Evolutionary conservation across 257 asterid species (phyloP), one percentile per base, ranked within the genome.

Genomic region (Sherardia arvensis): DNA sequence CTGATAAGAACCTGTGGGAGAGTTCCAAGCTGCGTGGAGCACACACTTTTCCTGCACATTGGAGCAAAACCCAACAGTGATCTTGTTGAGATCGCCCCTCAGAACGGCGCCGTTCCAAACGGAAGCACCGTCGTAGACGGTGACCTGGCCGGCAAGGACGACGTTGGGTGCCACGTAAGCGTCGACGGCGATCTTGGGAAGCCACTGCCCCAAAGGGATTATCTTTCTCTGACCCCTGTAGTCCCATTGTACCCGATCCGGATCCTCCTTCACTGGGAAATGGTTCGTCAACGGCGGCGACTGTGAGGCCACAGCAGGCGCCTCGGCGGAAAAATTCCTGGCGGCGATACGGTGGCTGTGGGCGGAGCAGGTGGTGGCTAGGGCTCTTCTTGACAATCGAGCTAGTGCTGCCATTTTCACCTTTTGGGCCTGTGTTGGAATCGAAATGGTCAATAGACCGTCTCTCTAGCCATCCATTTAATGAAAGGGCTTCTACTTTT

Each of bases 131-230:
- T 90, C 97, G 56, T 66, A 77, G 62, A 90, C 96, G n/a, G 77
- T 79, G 25, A 90, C 96, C 70, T 90, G 97, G n/a, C 97, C 97
- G 45, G 96, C 97, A 59, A 90, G 80, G 32, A 91, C 95, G 59
- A 86, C 98, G 60, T 86, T 91, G 0, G 95, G 96, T 15, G 97
- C 97, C 78, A 91, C 97, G 67, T 87, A 91, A 59, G 97, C 94
- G 63, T 91, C 96, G 51, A 90, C 96, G 26, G 97, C 96, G 62
- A 84, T 68, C 74, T 84, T 87, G 8, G 97, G 98, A 43, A 66
- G 71, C 98, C 96, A 91, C 84, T 87, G 97, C 0, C 96, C 97
- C 33, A 90, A 66, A 0, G 97, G 97, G 61, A 90, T 84, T 76
- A 82, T 53, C 80, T 62, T 62, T 30, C 97, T 74, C 80, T 90